Evolutionary conservation across 371 early-diverging fungal genomes (phyloP).

Genomic region (Mortierella sp.): DNA sequence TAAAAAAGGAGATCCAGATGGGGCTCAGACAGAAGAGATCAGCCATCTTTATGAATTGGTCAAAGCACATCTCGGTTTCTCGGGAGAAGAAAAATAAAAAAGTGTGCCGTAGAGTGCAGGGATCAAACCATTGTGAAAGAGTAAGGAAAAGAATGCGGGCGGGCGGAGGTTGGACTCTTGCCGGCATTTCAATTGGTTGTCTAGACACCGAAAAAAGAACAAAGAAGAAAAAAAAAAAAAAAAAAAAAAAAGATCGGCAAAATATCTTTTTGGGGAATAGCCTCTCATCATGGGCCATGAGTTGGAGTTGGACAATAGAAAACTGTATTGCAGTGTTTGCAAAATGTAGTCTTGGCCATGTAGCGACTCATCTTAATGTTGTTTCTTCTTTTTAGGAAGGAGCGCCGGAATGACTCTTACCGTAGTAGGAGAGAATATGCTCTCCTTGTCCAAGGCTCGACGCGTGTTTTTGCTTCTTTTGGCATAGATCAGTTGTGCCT

Average conservation of each 20-base stretch:
- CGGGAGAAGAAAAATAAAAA: slow-evolving; percentile 5
- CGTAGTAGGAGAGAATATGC: too few species aligned
- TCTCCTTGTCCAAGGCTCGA: too few species aligned
- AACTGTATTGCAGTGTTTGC: too few species aligned
- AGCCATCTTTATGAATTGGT: not conserved
- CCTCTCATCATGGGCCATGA: not conserved
- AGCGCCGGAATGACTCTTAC: too few species aligned
- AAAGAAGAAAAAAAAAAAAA: not conserved
- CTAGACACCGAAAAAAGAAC: not conserved
- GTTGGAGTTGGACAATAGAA: not conserved
- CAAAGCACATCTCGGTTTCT: not conserved
- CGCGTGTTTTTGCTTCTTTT: too few species aligned
- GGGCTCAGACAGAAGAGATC: not conserved
- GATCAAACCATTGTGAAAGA: too few species aligned
- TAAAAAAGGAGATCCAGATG: not conserved
- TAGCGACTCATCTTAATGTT: too few species aligned
- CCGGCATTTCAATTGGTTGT: slow-evolving; percentile 7
- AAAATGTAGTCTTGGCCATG: too few species aligned
- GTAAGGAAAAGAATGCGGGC: not conserved
- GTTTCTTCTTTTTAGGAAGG: too few species aligned
- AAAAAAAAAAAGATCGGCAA: not conserved
- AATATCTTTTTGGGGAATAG: not conserved
- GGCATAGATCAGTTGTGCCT: too few species aligned
- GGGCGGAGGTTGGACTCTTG: not conserved
- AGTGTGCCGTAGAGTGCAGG: not conserved